Percentiles rank a stretch among this genome's conserved stretches.
Evolutionary conservation across 768 basidiomycete genomes (phyloP).

Genomic region (Exidia glandulosa): DNA sequence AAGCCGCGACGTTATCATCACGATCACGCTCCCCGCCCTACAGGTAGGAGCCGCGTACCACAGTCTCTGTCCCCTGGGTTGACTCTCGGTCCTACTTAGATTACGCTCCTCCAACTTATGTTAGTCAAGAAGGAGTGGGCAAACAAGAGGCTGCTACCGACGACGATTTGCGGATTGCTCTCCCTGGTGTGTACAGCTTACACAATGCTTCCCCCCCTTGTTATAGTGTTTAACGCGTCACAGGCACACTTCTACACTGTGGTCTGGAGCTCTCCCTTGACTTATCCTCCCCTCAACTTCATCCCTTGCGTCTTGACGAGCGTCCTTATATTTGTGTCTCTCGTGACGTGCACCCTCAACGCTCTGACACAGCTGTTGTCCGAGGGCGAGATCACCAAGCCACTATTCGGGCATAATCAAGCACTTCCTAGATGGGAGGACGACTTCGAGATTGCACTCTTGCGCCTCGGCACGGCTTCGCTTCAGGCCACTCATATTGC

Average conservation of each 20-base stretch:
- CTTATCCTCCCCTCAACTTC: constrained; percentile 64
- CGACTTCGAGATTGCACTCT: constrained; percentile 59
- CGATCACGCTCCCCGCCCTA: constrained; percentile 59
- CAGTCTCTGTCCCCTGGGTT: too few relatives aligned
- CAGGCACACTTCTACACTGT: constrained; percentile 54
- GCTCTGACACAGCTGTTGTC: constrained; percentile 54
- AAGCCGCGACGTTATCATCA: constrained; percentile 62
- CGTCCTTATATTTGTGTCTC: constrained; percentile 41
- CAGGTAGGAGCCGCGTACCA: constrained; percentile 35
- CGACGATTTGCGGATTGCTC: constrained; percentile 46
- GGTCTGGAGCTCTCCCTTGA: constrained; percentile 33
- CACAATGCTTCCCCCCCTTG: not conserved
- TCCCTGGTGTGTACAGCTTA: constrained; percentile 28
- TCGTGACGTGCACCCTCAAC: constrained; percentile 51
- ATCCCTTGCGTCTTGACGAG: constrained; percentile 66
- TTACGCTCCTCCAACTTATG: constrained; percentile 52
- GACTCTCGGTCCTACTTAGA: constrained; percentile 27
- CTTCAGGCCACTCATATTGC: constrained; percentile 62
- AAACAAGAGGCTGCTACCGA: constrained; percentile 60
- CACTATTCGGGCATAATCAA: constrained; percentile 42
- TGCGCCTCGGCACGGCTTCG: constrained; percentile 64
- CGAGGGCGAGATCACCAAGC: constrained; percentile 44
- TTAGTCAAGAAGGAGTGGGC: constrained; percentile 55
- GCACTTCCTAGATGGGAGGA: constrained; percentile 49
- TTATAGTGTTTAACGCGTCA: not conserved